Evolutionary conservation across 768 basidiomycete genomes (phyloP), one percentile per base, ranked within the genome.

Genomic region (Termitomyces sp.): DNA sequence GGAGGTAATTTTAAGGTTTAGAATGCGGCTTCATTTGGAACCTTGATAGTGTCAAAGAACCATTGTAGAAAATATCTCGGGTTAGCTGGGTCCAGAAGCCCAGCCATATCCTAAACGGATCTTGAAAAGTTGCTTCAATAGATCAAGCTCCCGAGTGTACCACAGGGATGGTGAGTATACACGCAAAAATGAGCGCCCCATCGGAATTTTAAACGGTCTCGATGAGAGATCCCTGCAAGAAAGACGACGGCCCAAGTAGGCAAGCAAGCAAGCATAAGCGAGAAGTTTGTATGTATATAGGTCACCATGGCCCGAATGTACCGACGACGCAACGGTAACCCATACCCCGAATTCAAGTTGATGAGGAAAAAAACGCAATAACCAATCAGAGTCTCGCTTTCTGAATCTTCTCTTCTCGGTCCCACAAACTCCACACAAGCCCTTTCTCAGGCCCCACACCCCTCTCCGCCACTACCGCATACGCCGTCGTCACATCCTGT

Each of bases 391-490:
- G 54, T 24, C 58, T 61, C 45, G 62, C 38, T 26, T 43, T 45
- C 44, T 40, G 47, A 45, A 43, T 40, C 33, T 58, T 32, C 43
- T 45, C 51, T 20, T 63, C 63, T 24, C 67, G 65, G 46, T 80
- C 79, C 86, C 87, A 88, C 65, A 88, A 62, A 62, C 84, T 86
- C 84, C 87, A 87, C 49, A 88, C 72, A 44, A 79, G 72, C 2
- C 85, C 87, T 49, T 71, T 75, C 35, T 81, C 76, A 8, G 86
- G 81, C n/a, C 74, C 76, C 41, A 86, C 63, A 0, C 83, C 82
- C 8, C 68, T 67, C 54, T 68, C 71, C 18, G 74, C 71, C 40
- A 84, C 71, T 32, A 69, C 66, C 47, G 74, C 72, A 60, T 86
- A 88, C 14, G 76, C 79, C 36, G 62, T 60, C 65, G 76, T 74